phyloP scores from a whole-genome alignment of 345 rosid genomes.

The Physaria fendleri region DNA sequence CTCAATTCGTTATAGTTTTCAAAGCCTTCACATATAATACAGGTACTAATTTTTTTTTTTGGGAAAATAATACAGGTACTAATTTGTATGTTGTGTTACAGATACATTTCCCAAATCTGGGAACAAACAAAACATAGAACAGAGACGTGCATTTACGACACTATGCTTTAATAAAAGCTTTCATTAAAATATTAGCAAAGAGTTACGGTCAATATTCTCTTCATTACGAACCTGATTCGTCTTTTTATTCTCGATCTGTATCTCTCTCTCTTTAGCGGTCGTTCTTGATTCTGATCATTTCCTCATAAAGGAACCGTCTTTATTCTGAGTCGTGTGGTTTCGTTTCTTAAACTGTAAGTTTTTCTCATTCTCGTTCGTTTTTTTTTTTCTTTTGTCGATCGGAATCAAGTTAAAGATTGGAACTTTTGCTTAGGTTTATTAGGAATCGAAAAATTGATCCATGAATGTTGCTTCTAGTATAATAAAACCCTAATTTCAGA shows the following conservation, averaged over 20 bases:
- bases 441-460: neutral
- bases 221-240: neutral
- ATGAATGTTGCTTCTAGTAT: constrained; percentile 3
- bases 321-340: constrained; percentile 4
- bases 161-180: neutral
- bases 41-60: neutral
- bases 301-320: neutral
- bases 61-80: neutral
- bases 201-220: neutral
- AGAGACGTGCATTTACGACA: neutral
- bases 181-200: neutral
- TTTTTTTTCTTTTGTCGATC: neutral
- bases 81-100: neutral
- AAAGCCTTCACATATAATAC: neutral
- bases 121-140: neutral
- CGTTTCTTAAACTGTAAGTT: constrained; percentile 7
- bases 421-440: neutral
- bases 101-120: constrained; percentile 15
- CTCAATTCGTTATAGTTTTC: neutral
- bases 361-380: neutral
- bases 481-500: neutral
- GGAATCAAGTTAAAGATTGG: neutral
- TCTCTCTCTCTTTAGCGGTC: neutral
- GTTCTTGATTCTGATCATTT: neutral
- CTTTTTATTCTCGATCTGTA: neutral